Evolutionary conservation across 352 stramenopile genomes (phyloP).

Genomic region (Globisporangium abappressorium): DNA sequence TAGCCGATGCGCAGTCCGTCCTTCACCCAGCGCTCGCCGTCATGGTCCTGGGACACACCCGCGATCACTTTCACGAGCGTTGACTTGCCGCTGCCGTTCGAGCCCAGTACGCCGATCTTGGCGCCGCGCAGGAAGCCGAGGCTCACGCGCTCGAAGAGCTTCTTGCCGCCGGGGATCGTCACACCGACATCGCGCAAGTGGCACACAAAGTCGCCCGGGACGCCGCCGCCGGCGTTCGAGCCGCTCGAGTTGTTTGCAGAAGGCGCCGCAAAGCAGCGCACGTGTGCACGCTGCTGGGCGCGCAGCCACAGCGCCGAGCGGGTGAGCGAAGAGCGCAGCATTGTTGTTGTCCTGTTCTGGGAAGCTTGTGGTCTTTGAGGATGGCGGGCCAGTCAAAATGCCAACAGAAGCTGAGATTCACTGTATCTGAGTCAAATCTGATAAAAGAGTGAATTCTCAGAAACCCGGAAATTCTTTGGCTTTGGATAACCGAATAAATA

Average conservation of each 20-base stretch:
- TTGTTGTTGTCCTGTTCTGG: not conserved
- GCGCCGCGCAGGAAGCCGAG: constrained; percentile 86
- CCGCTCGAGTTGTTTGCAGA: constrained; percentile 19
- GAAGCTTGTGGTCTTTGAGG: too few species aligned
- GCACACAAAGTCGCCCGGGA: constrained; percentile 83
- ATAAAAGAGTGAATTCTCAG: too few species aligned
- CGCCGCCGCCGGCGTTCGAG: constrained; percentile 69
- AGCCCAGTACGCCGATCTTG: constrained; percentile 94
- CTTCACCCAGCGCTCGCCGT: constrained; percentile 88
- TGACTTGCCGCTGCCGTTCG: constrained; percentile 95
- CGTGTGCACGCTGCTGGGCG: not conserved
- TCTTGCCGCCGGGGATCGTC: constrained; percentile 78
- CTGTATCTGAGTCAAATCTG: too few species aligned
- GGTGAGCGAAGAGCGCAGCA: constrained; percentile 10
- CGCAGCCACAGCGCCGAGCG: constrained; percentile 7
- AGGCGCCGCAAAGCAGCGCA: constrained; percentile 34
- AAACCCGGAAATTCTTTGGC: too few species aligned
- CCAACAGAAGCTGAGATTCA: too few species aligned
- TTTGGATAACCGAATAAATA: too few species aligned
- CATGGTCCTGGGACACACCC: constrained; percentile 84
- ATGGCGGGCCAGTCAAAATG: too few species aligned
- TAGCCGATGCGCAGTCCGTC: constrained; percentile 85
- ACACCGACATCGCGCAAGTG: constrained; percentile 73
- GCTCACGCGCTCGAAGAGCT: constrained; percentile 79
- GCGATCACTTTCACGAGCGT: constrained; percentile 97